Evolutionary conservation across 331 rosid species (phyloP).

Genomic region (Erythrophleum ivorense): DNA sequence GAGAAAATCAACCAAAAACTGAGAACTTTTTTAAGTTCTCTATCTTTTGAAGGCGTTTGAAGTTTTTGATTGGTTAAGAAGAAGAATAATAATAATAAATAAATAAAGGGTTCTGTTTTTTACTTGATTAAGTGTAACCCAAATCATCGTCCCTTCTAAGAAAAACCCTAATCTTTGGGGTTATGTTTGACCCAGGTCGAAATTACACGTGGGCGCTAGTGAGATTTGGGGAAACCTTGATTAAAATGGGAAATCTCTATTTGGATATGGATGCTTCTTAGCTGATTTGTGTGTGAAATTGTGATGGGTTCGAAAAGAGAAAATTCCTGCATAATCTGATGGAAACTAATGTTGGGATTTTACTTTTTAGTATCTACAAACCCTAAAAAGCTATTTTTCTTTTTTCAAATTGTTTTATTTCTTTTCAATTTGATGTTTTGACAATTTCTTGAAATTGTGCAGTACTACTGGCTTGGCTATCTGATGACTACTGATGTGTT

Average conservation of each 20-base stretch:
- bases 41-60: conserved; percentile 23
- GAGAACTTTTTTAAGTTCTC: conserved; percentile 28
- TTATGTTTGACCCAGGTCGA: conserved; percentile 46
- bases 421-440: conserved; percentile 40
- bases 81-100: conserved; percentile 13
- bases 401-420: neutral
- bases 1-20: conserved; percentile 29
- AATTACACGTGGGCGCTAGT: conserved; percentile 47
- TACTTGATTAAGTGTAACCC: conserved; percentile 36
- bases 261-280: conserved; percentile 39
- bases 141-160: conserved; percentile 27
- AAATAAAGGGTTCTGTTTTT: neutral
- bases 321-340: conserved; percentile 42
- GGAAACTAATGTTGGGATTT: conserved; percentile 2
- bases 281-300: neutral
- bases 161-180: conserved; percentile 66
- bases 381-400: conserved; percentile 48
- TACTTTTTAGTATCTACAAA: conserved; percentile 37
- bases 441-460: conserved; percentile 58
- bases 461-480: conserved; percentile 46
- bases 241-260: conserved; percentile 48
- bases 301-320: neutral
- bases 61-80: conserved; percentile 29
- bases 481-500: conserved; percentile 67
- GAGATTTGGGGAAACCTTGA: conserved; percentile 56